phyloP scores from a whole-genome alignment of 2,329 filamentous ascomycete genomes.

The Aspergillus clavatus region DNA sequence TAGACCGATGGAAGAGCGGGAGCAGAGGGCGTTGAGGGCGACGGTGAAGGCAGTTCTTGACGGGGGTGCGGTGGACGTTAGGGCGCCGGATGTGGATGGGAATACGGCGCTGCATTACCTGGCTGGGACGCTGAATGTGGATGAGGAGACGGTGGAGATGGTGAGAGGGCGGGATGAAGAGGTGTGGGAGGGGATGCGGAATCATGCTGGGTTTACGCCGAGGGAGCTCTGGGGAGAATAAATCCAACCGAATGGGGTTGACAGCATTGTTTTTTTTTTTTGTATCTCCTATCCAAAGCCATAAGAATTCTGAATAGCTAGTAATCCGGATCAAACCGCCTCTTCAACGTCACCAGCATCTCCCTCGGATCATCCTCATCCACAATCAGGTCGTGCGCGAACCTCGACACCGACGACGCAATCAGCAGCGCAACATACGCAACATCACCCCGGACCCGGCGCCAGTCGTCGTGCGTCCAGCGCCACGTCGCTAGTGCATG shows the following conservation, averaged over 20 bases:
- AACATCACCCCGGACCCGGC: neutral
- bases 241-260: too few species aligned
- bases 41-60: neutral
- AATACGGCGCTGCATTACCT: constrained; percentile 5
- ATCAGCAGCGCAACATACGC: neutral
- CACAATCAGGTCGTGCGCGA: neutral
- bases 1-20: neutral
- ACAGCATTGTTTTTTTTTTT: too few species aligned
- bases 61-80: neutral
- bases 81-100: constrained; percentile 2
- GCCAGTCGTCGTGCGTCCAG: neutral
- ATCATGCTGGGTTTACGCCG: constrained; percentile 1
- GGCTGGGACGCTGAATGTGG: constrained; percentile 1
- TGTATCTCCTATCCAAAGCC: too few species aligned
- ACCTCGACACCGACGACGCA: neutral
- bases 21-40: neutral
- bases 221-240: neutral
- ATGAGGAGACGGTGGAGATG: constrained; percentile 1
- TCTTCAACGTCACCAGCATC: neutral
- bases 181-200: neutral
- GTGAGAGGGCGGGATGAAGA: neutral
- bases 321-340: neutral
- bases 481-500: neutral
- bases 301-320: neutral
- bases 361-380: neutral